A percentile compares a stretch with the other conserved stretches of the same genome.
These are phyloP conservation scores for Boletus subcaerulescens DNA, from an alignment of 768 basidiomycete species.

Conservation along the genomic window DNA sequence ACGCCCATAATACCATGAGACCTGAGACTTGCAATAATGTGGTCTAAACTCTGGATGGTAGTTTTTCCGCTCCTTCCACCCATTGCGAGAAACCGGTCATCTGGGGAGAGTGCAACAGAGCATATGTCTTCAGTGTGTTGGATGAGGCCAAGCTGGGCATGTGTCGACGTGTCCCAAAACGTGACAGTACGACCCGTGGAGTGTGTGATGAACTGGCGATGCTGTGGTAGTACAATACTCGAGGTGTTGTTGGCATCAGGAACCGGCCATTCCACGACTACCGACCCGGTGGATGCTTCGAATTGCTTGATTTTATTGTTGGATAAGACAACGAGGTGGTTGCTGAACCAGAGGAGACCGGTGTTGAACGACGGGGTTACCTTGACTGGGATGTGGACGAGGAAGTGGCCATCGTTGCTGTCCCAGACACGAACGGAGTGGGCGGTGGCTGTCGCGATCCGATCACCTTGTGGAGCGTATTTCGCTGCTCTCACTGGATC, in stretches of 20 bases:
- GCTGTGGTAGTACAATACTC: neutral
- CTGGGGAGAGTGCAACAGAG: neutral
- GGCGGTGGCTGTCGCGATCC: too few relatives aligned
- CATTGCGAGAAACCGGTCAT: neutral
- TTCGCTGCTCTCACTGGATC: too few relatives aligned
- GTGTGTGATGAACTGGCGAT: neutral
- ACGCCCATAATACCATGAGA: too few relatives aligned
- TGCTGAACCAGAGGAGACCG: constrained; percentile 4
- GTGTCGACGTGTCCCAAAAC: neutral
- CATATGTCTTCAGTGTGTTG: neutral
- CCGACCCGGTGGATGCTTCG: neutral
- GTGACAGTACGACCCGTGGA: neutral
- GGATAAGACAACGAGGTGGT: neutral
- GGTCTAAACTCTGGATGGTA: neutral
- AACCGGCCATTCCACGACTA: neutral
- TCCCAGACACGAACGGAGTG: too few relatives aligned
- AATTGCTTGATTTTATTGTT: neutral
- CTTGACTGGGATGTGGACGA: neutral
- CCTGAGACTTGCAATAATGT: neutral
- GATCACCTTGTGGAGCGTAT: too few relatives aligned
- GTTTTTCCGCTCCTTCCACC: neutral
- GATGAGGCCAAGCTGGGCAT: neutral
- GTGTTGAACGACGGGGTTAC: neutral
- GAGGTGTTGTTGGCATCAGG: neutral
- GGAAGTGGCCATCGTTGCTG: neutral